Evolutionary conservation across 768 basidiomycete genomes (phyloP).

Genomic region (Pisolithus albus): DNA sequence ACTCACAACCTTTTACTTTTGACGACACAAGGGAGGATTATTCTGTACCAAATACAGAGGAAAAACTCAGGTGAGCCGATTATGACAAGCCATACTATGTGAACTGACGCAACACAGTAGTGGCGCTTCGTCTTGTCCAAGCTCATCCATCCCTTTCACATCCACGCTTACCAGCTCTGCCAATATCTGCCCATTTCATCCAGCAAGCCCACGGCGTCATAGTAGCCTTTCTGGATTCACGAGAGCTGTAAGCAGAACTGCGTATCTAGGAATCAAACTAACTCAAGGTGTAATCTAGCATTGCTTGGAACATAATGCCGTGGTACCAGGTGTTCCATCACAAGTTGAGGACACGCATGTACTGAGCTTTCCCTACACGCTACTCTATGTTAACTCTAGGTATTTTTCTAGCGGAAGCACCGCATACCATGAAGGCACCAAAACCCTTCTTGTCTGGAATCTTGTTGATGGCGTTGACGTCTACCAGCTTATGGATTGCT

Average conservation of each 20-base stretch:
- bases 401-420: neutral
- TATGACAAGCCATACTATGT: neutral
- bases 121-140: too few species aligned
- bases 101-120: neutral
- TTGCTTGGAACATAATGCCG: slow-evolving; percentile 1
- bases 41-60: neutral
- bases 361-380: too few species aligned
- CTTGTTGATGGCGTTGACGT: neutral
- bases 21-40: neutral
- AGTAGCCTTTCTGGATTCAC: neutral
- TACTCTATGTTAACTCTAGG: too few species aligned
- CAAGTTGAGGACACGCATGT: neutral
- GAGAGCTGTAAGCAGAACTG: neutral
- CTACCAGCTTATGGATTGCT: neutral
- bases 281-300: neutral
- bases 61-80: too few species aligned
- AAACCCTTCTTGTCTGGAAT: slow-evolving; percentile 1
- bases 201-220: neutral
- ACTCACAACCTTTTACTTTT: neutral
- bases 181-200: too few species aligned
- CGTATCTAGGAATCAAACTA: too few species aligned
- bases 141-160: too few species aligned
- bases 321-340: neutral
- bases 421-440: neutral
- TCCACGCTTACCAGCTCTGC: too few species aligned